phyloP scores from a whole-genome alignment of 2,329 filamentous ascomycete genomes.

The Exophiala oligosperma region DNA sequence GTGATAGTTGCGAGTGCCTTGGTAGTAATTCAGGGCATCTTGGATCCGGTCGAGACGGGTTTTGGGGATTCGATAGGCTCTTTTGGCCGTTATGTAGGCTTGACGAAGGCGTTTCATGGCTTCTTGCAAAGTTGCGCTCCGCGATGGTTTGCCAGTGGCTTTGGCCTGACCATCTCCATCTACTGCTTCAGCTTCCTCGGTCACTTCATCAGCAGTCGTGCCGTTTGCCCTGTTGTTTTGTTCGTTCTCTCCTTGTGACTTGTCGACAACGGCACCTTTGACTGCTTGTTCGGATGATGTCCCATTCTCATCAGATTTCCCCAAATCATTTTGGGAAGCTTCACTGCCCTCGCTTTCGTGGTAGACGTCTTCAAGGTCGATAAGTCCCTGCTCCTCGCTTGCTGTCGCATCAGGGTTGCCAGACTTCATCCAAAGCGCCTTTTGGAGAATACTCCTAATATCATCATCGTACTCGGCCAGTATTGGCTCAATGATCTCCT shows the following conservation, averaged over 20 bases:
- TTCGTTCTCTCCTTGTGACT: neutral
- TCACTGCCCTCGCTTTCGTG: constrained; percentile 12
- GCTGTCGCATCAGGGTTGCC: constrained; percentile 34
- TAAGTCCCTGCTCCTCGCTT: constrained; percentile 23
- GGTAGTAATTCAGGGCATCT: constrained; percentile 69
- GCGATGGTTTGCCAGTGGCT: constrained; percentile 3
- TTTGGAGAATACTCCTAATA: constrained; percentile 38
- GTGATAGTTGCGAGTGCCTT: constrained; percentile 89
- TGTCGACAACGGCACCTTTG: neutral
- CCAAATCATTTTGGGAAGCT: too few relatives aligned
- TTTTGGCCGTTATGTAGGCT: constrained; percentile 79
- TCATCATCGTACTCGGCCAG: constrained; percentile 48
- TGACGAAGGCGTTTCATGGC: constrained; percentile 74
- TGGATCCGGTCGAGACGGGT: constrained; percentile 74
- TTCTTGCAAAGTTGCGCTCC: constrained; percentile 54
- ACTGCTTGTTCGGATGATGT: too few relatives aligned
- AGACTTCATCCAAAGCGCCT: constrained; percentile 41
- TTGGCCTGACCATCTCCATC: neutral
- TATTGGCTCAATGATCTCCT: constrained; percentile 73
- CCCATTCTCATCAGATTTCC: too few relatives aligned
- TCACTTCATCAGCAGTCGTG: neutral
- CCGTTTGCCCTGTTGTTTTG: neutral
- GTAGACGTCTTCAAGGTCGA: constrained; percentile 7
- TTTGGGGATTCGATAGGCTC: constrained; percentile 76
- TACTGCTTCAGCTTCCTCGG: constrained; percentile 11